Base-by-base conservation (phyloP, 495 filamentous ascomycete genomes). In the Hypoxylon rickii region DNA sequence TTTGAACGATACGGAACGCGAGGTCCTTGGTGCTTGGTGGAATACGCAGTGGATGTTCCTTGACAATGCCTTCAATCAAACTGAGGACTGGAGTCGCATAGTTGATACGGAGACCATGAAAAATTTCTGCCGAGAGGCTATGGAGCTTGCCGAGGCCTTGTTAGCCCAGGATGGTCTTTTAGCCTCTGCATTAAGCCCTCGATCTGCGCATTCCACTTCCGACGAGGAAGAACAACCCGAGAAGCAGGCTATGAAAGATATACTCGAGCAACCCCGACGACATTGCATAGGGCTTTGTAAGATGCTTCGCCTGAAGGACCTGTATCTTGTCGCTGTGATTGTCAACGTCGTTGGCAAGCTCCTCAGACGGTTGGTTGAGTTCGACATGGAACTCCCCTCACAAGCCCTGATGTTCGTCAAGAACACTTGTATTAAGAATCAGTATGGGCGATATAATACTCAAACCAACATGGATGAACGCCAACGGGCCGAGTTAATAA, bases 71-170 rank as follows among this genome's bases (percentile, higher is more conserved):
- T 96, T 97, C 65, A 75, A 82, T 39, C 84, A 83, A 63, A 93
- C 90, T 16, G 89, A 96, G 59, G 69, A 68, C 3, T 98, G 94
- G 93, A 84, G 85, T 44, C 71, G 81, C 17, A 80, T 82, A 7
- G 71, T 79, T 50, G 86, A 92, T 20, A 90, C 89, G 69, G 71
- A 78, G 12, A 74, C 79, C 18, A 88, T 98, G 89, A 83, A 88
- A 65, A 88, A 97, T 42, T 97, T 97, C 59, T 94, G 89, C 63
- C 84, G 94, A 56, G 90, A 97, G 62, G 86, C 88, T 20, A 97
- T 97, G 78, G 88, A 97, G 57, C 89, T 96, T 61, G 92, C 92
- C 2, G 88, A 96, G 63, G 80, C 81, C 16, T 77, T 96, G 2
- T 89, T 97, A 61, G 84, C 88, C 44, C 85, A 95, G 58, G 92